Evolutionary conservation across 208 protist species (phyloP).

Genomic region (Crithidia mellificae): DNA sequence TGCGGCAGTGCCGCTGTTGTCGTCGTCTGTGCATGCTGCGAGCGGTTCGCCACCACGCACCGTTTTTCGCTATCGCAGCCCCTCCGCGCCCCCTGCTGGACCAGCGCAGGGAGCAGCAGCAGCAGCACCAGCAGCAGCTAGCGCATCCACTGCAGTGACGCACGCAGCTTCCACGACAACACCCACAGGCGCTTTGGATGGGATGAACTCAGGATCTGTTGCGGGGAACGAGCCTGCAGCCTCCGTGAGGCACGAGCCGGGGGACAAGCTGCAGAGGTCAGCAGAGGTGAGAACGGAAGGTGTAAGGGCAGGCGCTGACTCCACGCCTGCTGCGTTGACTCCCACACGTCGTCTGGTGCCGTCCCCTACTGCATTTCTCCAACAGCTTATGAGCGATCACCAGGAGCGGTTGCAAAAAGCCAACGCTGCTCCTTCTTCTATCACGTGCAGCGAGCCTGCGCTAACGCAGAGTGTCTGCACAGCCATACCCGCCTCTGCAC

Average conservation of each 20-base stretch:
- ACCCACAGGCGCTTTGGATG: no score
- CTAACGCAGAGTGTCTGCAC: not conserved
- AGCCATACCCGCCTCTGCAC: not conserved
- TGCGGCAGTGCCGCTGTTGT: not conserved
- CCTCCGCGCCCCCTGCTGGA: not conserved
- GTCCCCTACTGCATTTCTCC: slow-evolving; percentile 31
- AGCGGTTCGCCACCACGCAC: slow-evolving; percentile 40
- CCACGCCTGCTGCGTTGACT: not conserved
- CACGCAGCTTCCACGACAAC: not conserved
- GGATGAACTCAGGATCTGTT: no score
- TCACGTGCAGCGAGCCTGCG: not conserved
- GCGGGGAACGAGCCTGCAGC: no score
- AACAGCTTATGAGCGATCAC: slow-evolving; percentile 13
- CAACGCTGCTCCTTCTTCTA: not conserved
- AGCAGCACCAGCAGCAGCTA: not conserved
- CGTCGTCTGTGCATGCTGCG: not conserved
- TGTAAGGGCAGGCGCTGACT: not conserved
- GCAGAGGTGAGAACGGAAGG: no score
- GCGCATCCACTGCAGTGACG: not conserved
- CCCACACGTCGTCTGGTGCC: slow-evolving; percentile 15
- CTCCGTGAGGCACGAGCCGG: no score
- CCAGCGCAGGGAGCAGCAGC: not conserved
- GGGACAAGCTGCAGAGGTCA: no score
- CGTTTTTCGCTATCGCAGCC: slow-evolving; percentile 39
- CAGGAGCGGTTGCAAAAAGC: not conserved